Conservation (phyloP, 768 basidiomycete species). For the Suillus bovinus region DNA sequence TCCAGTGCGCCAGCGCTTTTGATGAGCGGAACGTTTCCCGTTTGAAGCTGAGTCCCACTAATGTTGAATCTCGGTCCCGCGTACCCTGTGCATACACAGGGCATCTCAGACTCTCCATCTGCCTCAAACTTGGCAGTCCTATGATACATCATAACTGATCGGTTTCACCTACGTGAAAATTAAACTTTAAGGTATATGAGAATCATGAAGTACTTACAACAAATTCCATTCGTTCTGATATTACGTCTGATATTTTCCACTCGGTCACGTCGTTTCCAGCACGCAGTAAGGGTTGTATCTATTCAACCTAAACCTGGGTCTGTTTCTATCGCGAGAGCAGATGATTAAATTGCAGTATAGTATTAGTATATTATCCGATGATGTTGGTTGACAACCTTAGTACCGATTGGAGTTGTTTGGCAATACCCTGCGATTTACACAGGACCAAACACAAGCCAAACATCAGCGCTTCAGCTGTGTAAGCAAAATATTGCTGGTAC, state of each 20-base stretch:
- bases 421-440: background rate
- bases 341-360: background rate
- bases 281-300: slow-evolving; percentile 36
- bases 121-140: slow-evolving; percentile 28
- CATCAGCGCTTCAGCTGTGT: too few relatives aligned
- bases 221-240: slow-evolving; percentile 46
- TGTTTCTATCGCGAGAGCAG: background rate
- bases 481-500: too few relatives aligned
- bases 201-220: slow-evolving; percentile 37
- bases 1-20: slow-evolving; percentile 44
- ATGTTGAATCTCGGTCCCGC: slow-evolving; percentile 28
- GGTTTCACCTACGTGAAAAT: slow-evolving; percentile 32
- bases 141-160: slow-evolving; percentile 37
- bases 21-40: slow-evolving; percentile 41
- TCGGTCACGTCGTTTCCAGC: slow-evolving; percentile 54
- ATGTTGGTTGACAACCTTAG: background rate
- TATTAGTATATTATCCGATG: background rate
- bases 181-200: background rate
- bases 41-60: too few relatives aligned
- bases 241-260: slow-evolving; percentile 39
- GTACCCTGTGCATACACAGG: slow-evolving; percentile 44
- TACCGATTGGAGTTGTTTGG: too few relatives aligned
- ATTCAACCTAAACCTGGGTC: slow-evolving; percentile 35
- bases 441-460: background rate
- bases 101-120: slow-evolving; percentile 38